Evolutionary conservation across 306 rosid genomes (phyloP), one percentile per base, ranked within the genome.

Genomic region (Sicyos baderoa): DNA sequence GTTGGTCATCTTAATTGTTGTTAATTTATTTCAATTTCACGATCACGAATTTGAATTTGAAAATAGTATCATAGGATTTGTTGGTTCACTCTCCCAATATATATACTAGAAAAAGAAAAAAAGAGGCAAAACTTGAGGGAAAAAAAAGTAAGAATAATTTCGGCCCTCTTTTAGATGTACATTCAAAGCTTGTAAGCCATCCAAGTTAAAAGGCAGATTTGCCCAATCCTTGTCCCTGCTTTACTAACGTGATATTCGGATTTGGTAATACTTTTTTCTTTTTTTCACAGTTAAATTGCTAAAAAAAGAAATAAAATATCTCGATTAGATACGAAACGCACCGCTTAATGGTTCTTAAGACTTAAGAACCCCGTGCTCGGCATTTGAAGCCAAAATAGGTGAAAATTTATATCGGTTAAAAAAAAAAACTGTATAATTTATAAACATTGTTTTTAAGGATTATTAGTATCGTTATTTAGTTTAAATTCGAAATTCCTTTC

Each of bases 161-260:
- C 22, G 63, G 42, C 7, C 14, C 66, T 7, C 66, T 47, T 32
- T 60, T 60, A 32, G n/a, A 32, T 32, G 66, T 60, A 60, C 66
- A 60, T 60, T 60, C 66, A 60, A 32, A 60, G 66, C 66, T 60
- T 60, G 15, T 60, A 60, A 60, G 7, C 66, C 66, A 60, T 32
- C 15, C 68, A 37, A 61, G 48, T 35, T 61, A 35, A 61, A 61
- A 61, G 35, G 49, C 49, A 61, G 68, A 35, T 35, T 61, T 61
- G 23, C 25, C 68, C 68, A n/a, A 60, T 32, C 49, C 25, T 9
- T 9, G 68, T 35, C 68, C 25, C 5, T 32, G 66, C 66, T 61
- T 61, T 61, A 32, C 35, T 16, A 32, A 60, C 67, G 48, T 32
- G 67, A 32, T 60, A 60, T 60, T 60, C 67, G 13, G 48, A 35